Evolutionary conservation across 2,329 filamentous ascomycete genomes (phyloP).

Genomic region (Beauveria sp.): DNA sequence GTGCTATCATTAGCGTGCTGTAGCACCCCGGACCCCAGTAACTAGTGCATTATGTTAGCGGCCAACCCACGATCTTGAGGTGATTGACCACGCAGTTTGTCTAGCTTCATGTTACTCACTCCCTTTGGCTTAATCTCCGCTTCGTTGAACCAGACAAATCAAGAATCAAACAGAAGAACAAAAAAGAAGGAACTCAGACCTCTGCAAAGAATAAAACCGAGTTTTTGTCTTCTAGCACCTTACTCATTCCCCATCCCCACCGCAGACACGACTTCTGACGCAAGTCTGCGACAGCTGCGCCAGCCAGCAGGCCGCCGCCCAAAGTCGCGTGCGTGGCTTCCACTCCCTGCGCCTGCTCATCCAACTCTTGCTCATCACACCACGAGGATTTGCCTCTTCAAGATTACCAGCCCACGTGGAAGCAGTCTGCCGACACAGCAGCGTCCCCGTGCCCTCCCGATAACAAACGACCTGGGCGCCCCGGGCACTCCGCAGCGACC

Average conservation of each 20-base stretch:
- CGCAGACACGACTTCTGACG: neutral
- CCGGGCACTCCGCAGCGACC: neutral
- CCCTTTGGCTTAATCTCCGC: too few relatives aligned
- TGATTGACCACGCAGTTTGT: too few relatives aligned
- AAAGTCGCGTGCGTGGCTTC: conserved; percentile 3
- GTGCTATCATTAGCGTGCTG: too few relatives aligned
- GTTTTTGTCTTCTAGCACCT: neutral
- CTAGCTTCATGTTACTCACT: too few relatives aligned
- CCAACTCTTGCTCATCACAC: neutral
- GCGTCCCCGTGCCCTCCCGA: neutral
- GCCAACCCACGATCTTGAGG: too few relatives aligned
- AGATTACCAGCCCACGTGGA: neutral
- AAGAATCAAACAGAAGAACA: too few relatives aligned
- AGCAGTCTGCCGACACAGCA: neutral
- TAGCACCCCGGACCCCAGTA: too few relatives aligned
- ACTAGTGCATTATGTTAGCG: too few relatives aligned
- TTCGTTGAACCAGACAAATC: too few relatives aligned
- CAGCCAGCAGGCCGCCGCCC: neutral
- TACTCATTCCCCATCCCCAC: neutral
- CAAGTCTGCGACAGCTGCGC: conserved; percentile 3
- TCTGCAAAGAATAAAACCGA: neutral
- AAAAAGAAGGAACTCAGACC: too few relatives aligned
- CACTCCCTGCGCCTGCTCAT: neutral
- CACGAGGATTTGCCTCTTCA: neutral
- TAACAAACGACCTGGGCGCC: neutral